A percentile compares a stretch with the other conserved stretches of the same genome.
Conservation (phyloP, 208 protist genomes). For the Wallacemonas sp. region DNA sequence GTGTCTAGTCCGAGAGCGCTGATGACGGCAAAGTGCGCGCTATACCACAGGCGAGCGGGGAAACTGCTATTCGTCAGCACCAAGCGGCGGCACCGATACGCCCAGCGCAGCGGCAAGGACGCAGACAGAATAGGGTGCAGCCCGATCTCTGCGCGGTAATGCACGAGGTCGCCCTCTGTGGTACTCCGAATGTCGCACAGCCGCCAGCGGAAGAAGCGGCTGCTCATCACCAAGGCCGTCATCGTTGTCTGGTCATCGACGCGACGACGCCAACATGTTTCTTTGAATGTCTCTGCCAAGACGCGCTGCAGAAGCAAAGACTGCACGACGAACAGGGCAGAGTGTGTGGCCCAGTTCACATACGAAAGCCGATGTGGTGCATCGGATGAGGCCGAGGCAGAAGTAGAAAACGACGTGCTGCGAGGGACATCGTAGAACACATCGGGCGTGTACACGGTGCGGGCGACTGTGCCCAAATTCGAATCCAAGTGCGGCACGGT, state of each 20-base stretch:
- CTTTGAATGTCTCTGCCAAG: slow-evolving; percentile 39
- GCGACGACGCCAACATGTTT: slow-evolving; percentile 44
- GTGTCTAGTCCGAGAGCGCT: slow-evolving; percentile 31
- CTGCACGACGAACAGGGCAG: slow-evolving; percentile 19
- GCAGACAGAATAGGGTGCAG: slow-evolving; percentile 29
- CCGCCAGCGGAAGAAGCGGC: slow-evolving; percentile 63
- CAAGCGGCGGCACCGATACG: slow-evolving; percentile 48
- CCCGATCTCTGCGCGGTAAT: slow-evolving; percentile 36
- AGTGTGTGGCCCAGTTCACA: slow-evolving; percentile 29
- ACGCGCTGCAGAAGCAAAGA: slow-evolving; percentile 55
- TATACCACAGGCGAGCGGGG: slow-evolving; percentile 60
- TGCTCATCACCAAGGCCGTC: slow-evolving; percentile 60
- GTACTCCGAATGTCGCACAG: slow-evolving; percentile 27
- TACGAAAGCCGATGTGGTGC: slow-evolving; percentile 16
- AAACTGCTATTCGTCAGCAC: slow-evolving; percentile 53
- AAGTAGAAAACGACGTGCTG: not conserved
- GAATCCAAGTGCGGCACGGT: slow-evolving; percentile 58
- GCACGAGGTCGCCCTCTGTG: slow-evolving; percentile 16
- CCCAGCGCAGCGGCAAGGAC: slow-evolving; percentile 35
- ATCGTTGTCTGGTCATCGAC: slow-evolving; percentile 21
- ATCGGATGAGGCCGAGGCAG: not conserved
- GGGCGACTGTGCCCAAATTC: slow-evolving; percentile 55
- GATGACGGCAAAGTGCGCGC: slow-evolving; percentile 60
- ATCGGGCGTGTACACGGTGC: slow-evolving; percentile 47
- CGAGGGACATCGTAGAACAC: slow-evolving; percentile 59